phyloP scores from a whole-genome alignment of 148 eudicot species.

The Rhododendron molle region DNA sequence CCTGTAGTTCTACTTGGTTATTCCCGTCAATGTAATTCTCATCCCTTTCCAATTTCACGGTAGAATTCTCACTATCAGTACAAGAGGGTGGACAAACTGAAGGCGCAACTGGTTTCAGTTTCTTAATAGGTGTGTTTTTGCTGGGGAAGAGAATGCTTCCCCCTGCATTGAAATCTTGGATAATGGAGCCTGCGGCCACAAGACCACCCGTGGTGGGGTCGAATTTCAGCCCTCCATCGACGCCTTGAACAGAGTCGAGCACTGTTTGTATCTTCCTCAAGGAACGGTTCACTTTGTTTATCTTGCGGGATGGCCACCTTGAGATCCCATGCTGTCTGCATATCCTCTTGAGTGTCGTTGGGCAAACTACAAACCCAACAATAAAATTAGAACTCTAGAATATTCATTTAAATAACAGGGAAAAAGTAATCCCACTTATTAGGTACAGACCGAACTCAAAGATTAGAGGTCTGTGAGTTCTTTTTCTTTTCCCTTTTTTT shows the following conservation, averaged over 20 bases:
- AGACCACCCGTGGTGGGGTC: slow-evolving; percentile 68
- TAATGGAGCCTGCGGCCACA: slow-evolving; percentile 48
- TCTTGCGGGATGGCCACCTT: slow-evolving; percentile 97
- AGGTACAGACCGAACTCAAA: not conserved
- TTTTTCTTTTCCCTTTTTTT: not conserved
- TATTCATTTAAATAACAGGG: not conserved
- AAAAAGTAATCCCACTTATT: not conserved
- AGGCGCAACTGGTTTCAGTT: slow-evolving; percentile 5
- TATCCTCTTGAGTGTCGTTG: slow-evolving; percentile 92
- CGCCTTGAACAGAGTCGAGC: slow-evolving; percentile 82
- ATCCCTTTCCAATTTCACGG: slow-evolving; percentile 44
- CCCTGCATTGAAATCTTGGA: slow-evolving; percentile 34
- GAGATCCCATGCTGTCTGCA: slow-evolving; percentile 94
- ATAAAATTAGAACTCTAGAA: not conserved
- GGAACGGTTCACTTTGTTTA: slow-evolving; percentile 91
- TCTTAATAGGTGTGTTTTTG: slow-evolving; percentile 12
- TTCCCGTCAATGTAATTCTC: slow-evolving; percentile 20
- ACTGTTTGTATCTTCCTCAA: slow-evolving; percentile 75
- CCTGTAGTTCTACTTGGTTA: slow-evolving; percentile 6
- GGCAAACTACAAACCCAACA: slow-evolving; percentile 63
- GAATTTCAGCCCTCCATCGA: slow-evolving; percentile 79
- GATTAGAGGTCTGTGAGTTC: not conserved
- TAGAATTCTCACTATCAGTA: slow-evolving; percentile 18
- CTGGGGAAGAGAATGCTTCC: slow-evolving; percentile 20
- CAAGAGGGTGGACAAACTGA: slow-evolving; percentile 16